phyloP scores from a whole-genome alignment of 2,329 filamentous ascomycete species.

The Mollisiaceae sp. region DNA sequence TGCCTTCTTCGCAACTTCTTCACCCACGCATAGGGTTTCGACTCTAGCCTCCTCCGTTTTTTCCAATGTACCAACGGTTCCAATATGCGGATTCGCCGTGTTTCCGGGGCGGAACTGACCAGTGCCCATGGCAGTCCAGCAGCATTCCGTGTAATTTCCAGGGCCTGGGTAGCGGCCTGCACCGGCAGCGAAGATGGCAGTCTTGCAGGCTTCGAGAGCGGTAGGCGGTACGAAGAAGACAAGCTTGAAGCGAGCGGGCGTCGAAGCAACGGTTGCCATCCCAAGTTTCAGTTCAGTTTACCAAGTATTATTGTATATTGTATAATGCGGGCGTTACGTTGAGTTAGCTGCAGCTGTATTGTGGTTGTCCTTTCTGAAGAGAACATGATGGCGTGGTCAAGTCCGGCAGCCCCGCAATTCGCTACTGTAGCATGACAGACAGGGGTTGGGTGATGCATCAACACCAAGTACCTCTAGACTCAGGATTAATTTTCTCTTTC shows the following conservation, averaged over 20 bases:
- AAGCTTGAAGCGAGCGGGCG: conserved; percentile 45
- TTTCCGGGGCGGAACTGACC: conserved; percentile 70
- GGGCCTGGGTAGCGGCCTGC: conserved; percentile 53
- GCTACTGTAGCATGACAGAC: too few relatives aligned
- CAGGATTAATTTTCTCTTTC: too few relatives aligned
- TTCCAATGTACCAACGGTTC: conserved; percentile 61
- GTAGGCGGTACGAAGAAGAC: conserved; percentile 56
- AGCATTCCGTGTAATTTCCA: conserved; percentile 58
- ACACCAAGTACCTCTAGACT: too few relatives aligned
- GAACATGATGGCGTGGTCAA: too few relatives aligned
- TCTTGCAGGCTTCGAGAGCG: conserved; percentile 55
- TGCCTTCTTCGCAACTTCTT: conserved; percentile 59
- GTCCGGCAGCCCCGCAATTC: too few relatives aligned
- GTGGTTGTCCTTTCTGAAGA: too few relatives aligned
- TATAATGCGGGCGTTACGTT: too few relatives aligned
- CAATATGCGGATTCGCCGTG: conserved; percentile 67
- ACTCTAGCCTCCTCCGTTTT: conserved; percentile 64
- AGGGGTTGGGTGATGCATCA: too few relatives aligned
- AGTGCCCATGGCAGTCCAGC: conserved; percentile 57
- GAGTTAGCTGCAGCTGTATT: too few relatives aligned
- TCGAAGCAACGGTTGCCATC: background rate
- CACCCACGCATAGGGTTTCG: conserved; percentile 66
- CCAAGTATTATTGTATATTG: too few relatives aligned
- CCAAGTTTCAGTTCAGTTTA: too few relatives aligned
- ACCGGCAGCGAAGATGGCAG: conserved; percentile 62